These are phyloP conservation scores for Colletotrichum chrysophilum DNA, from an alignment of 2,329 filamentous ascomycete genomes.

Conservation along the genomic window DNA sequence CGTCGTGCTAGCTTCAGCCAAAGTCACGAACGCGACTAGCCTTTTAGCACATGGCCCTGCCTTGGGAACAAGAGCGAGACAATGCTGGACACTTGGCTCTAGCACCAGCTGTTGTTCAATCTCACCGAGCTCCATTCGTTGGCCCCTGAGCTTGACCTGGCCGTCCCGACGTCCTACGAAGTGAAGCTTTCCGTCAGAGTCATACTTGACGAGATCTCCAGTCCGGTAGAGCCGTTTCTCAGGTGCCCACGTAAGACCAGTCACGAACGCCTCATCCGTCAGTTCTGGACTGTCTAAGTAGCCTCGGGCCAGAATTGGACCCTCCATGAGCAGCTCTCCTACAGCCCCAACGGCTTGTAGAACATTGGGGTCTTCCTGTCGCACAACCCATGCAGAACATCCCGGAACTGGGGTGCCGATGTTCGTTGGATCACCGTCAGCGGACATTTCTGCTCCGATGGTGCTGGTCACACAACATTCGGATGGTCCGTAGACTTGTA, in stretches of 20 bases:
- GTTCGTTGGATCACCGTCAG: slow-evolving; percentile 44
- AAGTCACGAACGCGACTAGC: neutral
- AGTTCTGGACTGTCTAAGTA: slow-evolving; percentile 71
- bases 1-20: neutral
- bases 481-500: slow-evolving; percentile 58
- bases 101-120: slow-evolving; percentile 56
- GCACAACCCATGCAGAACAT: slow-evolving; percentile 21
- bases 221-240: slow-evolving; percentile 72
- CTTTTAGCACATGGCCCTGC: neutral
- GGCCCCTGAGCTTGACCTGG: slow-evolving; percentile 82
- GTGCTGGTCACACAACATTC: slow-evolving; percentile 48
- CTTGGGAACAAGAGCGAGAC: neutral
- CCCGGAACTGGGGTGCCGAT: slow-evolving; percentile 30
- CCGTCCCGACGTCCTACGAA: slow-evolving; percentile 78
- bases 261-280: slow-evolving; percentile 70
- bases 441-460: slow-evolving; percentile 32
- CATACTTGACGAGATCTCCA: slow-evolving; percentile 81
- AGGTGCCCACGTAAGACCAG: slow-evolving; percentile 69
- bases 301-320: slow-evolving; percentile 44
- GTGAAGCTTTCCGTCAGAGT: slow-evolving; percentile 75
- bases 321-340: slow-evolving; percentile 26
- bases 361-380: neutral
- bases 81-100: neutral
- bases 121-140: slow-evolving; percentile 79
- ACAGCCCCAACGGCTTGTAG: slow-evolving; percentile 18